Conservation (phyloP, 176 grass and related monocot genomes). For the Rhynchospora pubera region DNA sequence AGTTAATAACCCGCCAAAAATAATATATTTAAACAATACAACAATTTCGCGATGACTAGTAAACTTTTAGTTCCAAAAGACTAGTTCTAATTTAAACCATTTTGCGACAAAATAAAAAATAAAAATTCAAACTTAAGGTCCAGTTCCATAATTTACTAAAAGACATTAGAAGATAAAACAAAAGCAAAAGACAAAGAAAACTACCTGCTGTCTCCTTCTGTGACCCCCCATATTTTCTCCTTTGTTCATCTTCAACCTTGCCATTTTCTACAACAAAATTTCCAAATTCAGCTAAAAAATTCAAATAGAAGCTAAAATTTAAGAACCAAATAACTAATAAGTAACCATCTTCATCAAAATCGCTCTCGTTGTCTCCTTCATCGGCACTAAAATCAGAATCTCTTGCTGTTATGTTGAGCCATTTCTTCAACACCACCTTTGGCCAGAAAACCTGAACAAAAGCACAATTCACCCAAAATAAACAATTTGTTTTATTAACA, state of each 20-base stretch:
- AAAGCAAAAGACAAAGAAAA: background rate
- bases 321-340: background rate
- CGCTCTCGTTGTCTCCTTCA: slow-evolving; percentile 39
- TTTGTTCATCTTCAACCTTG: slow-evolving; percentile 17
- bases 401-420: slow-evolving; percentile 65
- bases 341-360: slow-evolving; percentile 30
- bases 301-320: background rate
- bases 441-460: slow-evolving; percentile 60
- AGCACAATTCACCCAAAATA: background rate
- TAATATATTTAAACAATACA: background rate
- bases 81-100: background rate
- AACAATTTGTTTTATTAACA: background rate
- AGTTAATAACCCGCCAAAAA: background rate
- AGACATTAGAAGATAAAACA: background rate
- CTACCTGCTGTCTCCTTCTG: slow-evolving; percentile 21
- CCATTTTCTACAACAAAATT: slow-evolving; percentile 34
- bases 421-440: slow-evolving; percentile 81
- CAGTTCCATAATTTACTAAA: too few species aligned
- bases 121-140: background rate
- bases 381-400: slow-evolving; percentile 60
- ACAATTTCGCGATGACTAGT: background rate
- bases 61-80: background rate
- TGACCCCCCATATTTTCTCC: background rate
- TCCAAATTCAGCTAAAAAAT: background rate
- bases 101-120: background rate